Evolutionary conservation across 2,329 filamentous ascomycete species (phyloP).

Genomic region (Colletotrichum godetiae): DNA sequence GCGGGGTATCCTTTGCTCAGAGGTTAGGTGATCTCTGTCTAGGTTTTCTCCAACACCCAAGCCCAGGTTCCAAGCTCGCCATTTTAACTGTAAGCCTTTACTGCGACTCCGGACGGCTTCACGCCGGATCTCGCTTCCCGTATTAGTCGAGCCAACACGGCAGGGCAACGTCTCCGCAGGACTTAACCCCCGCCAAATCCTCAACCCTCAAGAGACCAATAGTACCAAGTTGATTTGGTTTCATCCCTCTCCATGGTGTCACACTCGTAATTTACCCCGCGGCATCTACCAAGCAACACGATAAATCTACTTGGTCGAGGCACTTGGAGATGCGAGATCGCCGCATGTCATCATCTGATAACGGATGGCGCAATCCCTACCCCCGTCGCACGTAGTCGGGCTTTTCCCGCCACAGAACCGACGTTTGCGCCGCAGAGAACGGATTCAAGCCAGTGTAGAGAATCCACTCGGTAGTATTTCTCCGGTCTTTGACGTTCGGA

Average conservation of each 20-base stretch:
- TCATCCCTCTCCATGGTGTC: background rate
- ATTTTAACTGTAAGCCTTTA: constrained; percentile 21
- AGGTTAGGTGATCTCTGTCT: background rate
- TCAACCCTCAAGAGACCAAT: constrained; percentile 13
- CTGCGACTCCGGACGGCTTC: constrained; percentile 4
- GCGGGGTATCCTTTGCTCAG: constrained; percentile 6
- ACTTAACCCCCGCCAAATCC: background rate
- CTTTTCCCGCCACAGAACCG: background rate
- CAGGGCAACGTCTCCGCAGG: background rate
- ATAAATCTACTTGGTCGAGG: constrained; percentile 3
- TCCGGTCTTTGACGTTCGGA: background rate
- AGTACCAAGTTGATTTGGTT: constrained; percentile 10
- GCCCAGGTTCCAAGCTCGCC: constrained; percentile 26
- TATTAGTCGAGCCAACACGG: background rate
- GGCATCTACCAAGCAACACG: background rate
- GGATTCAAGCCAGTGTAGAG: background rate
- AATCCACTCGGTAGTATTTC: background rate
- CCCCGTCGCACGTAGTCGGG: background rate
- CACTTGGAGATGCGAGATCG: constrained; percentile 24
- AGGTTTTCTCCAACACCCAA: background rate
- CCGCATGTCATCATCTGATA: constrained; percentile 35
- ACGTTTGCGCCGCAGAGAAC: background rate
- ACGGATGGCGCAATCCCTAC: constrained; percentile 35
- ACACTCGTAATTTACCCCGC: constrained; percentile 25
- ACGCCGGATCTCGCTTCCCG: background rate